Conservation (phyloP, 139 green algal genomes). For the Deuterostichococcus epilithicus region DNA sequence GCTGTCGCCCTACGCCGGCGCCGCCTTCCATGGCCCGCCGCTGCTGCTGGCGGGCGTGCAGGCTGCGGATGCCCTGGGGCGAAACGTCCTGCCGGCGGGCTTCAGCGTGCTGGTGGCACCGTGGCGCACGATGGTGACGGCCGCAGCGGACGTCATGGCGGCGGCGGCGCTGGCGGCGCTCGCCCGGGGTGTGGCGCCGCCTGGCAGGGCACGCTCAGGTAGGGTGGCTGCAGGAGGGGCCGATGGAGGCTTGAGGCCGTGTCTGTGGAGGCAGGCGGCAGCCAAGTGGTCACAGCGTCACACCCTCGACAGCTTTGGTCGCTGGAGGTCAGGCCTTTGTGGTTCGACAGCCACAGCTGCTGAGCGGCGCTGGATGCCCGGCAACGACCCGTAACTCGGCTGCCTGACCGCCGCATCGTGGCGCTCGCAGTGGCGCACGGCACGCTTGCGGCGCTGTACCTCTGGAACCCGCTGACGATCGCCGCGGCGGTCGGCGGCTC, state of each 20-base stretch:
- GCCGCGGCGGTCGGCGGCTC: neutral
- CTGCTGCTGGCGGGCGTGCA: neutral
- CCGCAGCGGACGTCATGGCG: neutral
- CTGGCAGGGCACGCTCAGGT: too few relatives aligned
- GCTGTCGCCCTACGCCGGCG: neutral
- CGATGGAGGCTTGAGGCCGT: too few relatives aligned
- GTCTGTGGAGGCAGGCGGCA: too few relatives aligned
- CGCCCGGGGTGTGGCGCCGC: neutral
- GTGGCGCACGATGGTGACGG: neutral
- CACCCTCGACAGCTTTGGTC: too few relatives aligned
- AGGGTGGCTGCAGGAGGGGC: too few relatives aligned
- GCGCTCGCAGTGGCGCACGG: slow-evolving; percentile 1
- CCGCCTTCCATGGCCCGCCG: neutral
- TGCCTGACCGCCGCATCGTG: too few relatives aligned
- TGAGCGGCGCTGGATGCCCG: neutral
- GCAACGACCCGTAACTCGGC: too few relatives aligned
- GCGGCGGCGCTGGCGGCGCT: neutral
- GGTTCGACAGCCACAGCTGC: neutral
- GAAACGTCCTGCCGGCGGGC: neutral
- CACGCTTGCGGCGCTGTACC: neutral
- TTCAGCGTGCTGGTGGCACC: neutral
- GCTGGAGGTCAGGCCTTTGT: too few relatives aligned
- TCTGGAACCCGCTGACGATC: neutral
- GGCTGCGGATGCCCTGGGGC: neutral
- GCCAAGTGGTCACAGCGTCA: too few relatives aligned